Conservation (phyloP, 352 stramenopile genomes). For the Thraustotheca clavata region DNA sequence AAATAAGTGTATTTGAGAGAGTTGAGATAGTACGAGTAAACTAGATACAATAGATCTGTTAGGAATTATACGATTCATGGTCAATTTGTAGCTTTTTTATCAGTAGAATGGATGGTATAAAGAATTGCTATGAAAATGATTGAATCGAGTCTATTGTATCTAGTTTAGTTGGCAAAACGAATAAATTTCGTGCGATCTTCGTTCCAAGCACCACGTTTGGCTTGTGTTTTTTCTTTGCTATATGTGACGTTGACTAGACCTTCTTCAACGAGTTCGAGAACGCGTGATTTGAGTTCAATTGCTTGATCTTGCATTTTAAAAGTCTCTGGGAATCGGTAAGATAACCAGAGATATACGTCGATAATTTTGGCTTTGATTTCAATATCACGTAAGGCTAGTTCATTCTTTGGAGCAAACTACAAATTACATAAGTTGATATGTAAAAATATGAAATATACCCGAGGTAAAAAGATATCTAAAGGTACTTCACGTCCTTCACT, state of each 20-base stretch:
- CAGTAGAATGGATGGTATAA: no score
- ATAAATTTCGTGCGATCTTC: conserved; percentile 19
- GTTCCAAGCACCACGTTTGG: conserved; percentile 12
- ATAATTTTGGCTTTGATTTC: conserved; percentile 90
- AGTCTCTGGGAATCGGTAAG: conserved; percentile 82
- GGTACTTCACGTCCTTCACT: conserved; percentile 58
- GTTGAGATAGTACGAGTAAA: no score
- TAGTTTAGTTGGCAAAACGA: conserved; percentile 17
- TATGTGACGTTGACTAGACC: conserved; percentile 74
- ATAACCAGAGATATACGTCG: conserved; percentile 93
- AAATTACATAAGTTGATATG: background rate
- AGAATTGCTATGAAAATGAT: no score
- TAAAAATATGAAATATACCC: background rate
- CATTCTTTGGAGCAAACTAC: conserved; percentile 16
- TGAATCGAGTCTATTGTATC: background rate
- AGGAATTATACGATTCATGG: no score
- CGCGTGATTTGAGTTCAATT: conserved; percentile 48
- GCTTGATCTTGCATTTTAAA: conserved; percentile 68
- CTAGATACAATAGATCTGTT: no score
- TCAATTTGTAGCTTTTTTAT: no score
- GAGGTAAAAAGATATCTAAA: conserved; percentile 70
- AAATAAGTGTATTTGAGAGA: no score
- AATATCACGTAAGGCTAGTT: conserved; percentile 64
- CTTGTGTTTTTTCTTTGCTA: conserved; percentile 25
- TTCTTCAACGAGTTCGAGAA: conserved; percentile 60